Base-by-base conservation (phyloP, 1,284 basidiomycete species). In the Takashimella tepidaria region DNA sequence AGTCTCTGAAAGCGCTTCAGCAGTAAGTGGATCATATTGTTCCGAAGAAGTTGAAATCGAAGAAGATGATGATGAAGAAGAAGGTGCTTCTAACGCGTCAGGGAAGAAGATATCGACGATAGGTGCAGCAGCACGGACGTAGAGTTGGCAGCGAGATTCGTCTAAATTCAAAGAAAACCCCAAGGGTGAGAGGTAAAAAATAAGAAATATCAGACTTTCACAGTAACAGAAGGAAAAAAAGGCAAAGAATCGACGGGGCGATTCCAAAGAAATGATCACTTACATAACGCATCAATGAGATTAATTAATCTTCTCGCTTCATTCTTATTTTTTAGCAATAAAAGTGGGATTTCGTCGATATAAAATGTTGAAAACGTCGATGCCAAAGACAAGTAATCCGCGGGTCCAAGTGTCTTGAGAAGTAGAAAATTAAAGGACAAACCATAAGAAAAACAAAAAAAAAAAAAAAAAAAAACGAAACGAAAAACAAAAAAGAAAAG, bases 221-320 rank as follows among this genome's bases (percentile, higher is more conserved):
- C 12, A 12, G n/a, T 12, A 41, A 41, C 12, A n/a, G 19, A 26
- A 13, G 51, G 45, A 41, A 53, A 2, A 24, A 40, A 19, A 63
- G 53, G 78, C 78, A 44, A 81, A 56, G 44, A 80, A 51, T 20
- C 72, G 70, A 53, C 80, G 79, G 19, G 75, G 73, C 5, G 76
- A 70, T 41, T 23, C 8, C 22, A 16, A 37, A 16, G 31, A 37
- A 37, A 37, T 37, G 16, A 37, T 37, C 25, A 56, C 72, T 81
- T 77, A 70, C 83, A 83, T 3, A 87, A 73, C 0, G 85, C 84
- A 61, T 87, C 86, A 41, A 87, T 80, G 50, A 87, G 78, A 12
- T 84, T 86, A 65, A 87, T 87, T 68, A 87, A 81, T 3, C 85
- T 76, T 11, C 84, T 74, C 3, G 85, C 85, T 72, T 87, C 82